phyloP scores from a whole-genome alignment of 75 land plant genomes.

The Adiantum capillusveneris region DNA sequence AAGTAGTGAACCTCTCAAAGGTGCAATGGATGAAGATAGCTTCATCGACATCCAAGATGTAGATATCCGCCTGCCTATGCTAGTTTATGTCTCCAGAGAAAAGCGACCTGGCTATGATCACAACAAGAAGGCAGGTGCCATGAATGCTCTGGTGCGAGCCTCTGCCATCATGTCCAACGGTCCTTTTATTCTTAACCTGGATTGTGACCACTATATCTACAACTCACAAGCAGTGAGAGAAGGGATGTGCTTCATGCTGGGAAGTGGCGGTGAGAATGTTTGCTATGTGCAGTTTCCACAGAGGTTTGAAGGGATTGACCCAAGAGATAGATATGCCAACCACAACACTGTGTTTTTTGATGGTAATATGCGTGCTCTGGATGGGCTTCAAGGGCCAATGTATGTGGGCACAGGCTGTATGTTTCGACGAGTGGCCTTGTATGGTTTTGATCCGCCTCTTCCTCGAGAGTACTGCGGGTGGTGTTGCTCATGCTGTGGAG shows the following conservation, averaged over 20 bases:
- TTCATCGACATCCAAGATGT: constrained; percentile 39
- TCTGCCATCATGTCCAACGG: constrained; percentile 63
- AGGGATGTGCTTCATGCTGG: constrained; percentile 63
- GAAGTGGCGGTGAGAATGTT: constrained; percentile 47
- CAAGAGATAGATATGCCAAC: constrained; percentile 66
- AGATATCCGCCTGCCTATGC: constrained; percentile 52
- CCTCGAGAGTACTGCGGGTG: constrained; percentile 13
- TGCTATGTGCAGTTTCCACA: constrained; percentile 59
- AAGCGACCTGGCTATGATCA: constrained; percentile 52
- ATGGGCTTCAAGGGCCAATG: constrained; percentile 51
- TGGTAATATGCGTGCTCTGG: constrained; percentile 62
- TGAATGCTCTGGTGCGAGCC: constrained; percentile 61
- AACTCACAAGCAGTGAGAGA: constrained; percentile 45
- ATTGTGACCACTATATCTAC: constrained; percentile 64
- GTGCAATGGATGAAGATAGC: constrained; percentile 24
- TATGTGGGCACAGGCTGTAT: constrained; percentile 57
- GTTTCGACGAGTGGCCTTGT: constrained; percentile 45
- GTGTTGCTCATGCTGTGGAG: not conserved
- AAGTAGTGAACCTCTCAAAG: constrained; percentile 18
- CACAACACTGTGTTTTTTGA: constrained; percentile 69
- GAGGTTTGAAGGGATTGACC: constrained; percentile 56
- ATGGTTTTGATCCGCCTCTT: constrained; percentile 47
- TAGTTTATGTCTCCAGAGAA: constrained; percentile 57
- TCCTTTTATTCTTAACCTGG: constrained; percentile 54
- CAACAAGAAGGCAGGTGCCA: constrained; percentile 73